Conservation (phyloP, 1,284 basidiomycete genomes). For the Megacollybia platyphylla region DNA sequence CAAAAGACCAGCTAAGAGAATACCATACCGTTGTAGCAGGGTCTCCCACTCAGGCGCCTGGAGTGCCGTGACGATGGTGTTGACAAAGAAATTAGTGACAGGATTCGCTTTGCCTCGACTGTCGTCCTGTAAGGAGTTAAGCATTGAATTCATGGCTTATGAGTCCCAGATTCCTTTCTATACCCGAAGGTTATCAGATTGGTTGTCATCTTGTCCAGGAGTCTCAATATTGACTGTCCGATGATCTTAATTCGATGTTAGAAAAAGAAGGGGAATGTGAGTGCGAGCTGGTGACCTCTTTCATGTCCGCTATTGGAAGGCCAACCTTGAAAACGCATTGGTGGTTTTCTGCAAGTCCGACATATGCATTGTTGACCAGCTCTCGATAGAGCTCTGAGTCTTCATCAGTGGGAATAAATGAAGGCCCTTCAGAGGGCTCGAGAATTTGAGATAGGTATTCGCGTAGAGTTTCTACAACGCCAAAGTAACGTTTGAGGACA, state of each 20-base stretch:
- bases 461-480: conserved; percentile 20
- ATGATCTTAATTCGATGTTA: conserved; percentile 29
- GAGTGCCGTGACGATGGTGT: conserved; percentile 62
- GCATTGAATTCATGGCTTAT: background rate
- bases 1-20: background rate
- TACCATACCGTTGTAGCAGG: conserved; percentile 44
- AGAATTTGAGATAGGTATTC: conserved; percentile 30
- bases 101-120: conserved; percentile 9
- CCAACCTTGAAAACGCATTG: conserved; percentile 14
- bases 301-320: conserved; percentile 36
- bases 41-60: conserved; percentile 54
- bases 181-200: conserved; percentile 58
- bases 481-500: conserved; percentile 21
- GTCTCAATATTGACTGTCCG: conserved; percentile 39
- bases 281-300: conserved; percentile 27
- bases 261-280: background rate
- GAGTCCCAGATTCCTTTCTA: conserved; percentile 29
- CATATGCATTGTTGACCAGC: conserved; percentile 30
- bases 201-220: conserved; percentile 31
- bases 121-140: background rate
- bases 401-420: conserved; percentile 11
- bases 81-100: conserved; percentile 53
- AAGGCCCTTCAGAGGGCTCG: conserved; percentile 7
- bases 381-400: conserved; percentile 23
- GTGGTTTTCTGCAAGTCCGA: conserved; percentile 20